Conservation (phyloP, 257 asterid genomes). For the Przewalskia tangutica region DNA sequence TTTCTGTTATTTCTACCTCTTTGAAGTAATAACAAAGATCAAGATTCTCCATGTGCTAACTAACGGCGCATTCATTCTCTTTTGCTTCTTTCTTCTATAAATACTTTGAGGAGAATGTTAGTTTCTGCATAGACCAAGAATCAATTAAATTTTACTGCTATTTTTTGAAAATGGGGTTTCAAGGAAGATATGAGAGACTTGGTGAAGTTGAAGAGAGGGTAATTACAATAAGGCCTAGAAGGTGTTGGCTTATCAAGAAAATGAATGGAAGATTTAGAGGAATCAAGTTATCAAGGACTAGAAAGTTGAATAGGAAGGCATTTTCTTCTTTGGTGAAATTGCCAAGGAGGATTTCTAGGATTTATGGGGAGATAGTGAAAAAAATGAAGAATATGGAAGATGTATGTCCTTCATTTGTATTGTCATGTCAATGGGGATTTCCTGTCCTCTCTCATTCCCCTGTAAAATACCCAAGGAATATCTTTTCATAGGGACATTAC, state of each 20-base stretch:
- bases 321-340: slow-evolving; percentile 30
- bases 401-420: slow-evolving; percentile 35
- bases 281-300: slow-evolving; percentile 30
- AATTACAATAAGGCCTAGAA: slow-evolving; percentile 21
- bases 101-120: neutral
- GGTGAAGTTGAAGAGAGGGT: slow-evolving; percentile 9
- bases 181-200: slow-evolving; percentile 40
- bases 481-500: neutral
- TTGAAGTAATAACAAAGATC: slow-evolving; percentile 9
- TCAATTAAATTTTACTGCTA: neutral
- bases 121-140: neutral
- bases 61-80: neutral
- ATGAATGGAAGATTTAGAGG: slow-evolving; percentile 43
- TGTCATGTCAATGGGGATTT: slow-evolving; percentile 68
- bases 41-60: slow-evolving; percentile 37
- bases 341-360: slow-evolving; percentile 45
- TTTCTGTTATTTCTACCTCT: neutral
- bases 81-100: slow-evolving; percentile 5
- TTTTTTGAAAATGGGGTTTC: slow-evolving; percentile 10
- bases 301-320: slow-evolving; percentile 68
- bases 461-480: slow-evolving; percentile 2
- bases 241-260: slow-evolving; percentile 28
- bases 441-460: slow-evolving; percentile 47
- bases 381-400: slow-evolving; percentile 39
- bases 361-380: slow-evolving; percentile 27